A percentile compares a stretch with the other conserved stretches of the same genome.
Conservation (phyloP, 23 red algal genomes). For the Gracilariopsis chorda region DNA sequence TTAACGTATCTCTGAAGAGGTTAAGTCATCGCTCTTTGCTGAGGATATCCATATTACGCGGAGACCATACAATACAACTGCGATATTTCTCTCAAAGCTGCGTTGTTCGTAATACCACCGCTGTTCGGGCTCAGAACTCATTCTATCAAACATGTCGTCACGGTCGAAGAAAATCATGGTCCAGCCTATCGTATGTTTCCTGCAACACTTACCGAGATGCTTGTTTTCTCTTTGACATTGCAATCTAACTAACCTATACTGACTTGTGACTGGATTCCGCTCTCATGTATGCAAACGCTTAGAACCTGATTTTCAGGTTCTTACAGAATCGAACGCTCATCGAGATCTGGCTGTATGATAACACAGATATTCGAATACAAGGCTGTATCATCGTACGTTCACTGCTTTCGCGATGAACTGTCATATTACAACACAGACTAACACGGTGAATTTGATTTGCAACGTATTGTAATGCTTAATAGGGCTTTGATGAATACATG, state of each 20-base stretch:
- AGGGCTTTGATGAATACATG: conserved; percentile 96
- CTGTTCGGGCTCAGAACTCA: too few relatives aligned
- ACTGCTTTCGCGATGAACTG: too few relatives aligned
- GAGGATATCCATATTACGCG: too few relatives aligned
- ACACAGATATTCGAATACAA: conserved; percentile 61
- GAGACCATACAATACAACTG: too few relatives aligned
- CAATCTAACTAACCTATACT: too few relatives aligned
- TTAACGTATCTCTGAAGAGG: too few relatives aligned
- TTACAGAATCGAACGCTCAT: conserved; percentile 77
- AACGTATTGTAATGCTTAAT: not conserved
- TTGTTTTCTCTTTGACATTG: not conserved
- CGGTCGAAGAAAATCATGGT: conserved; percentile 60
- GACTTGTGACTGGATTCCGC: too few relatives aligned
- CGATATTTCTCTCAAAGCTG: too few relatives aligned
- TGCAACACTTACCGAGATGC: not conserved
- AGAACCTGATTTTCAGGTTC: conserved; percentile 93
- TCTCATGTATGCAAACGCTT: too few relatives aligned
- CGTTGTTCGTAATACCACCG: too few relatives aligned
- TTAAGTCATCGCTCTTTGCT: too few relatives aligned
- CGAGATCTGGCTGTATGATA: conserved; percentile 87
- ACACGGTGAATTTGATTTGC: not conserved
- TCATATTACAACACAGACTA: too few relatives aligned
- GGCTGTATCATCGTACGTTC: conserved; percentile 73
- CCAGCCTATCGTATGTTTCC: conserved; percentile 62
- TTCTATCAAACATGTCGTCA: conserved; percentile 19